These are phyloP conservation scores for Rhododendron henanense DNA, from an alignment of 148 eudicot species.

Conservation along the genomic window DNA sequence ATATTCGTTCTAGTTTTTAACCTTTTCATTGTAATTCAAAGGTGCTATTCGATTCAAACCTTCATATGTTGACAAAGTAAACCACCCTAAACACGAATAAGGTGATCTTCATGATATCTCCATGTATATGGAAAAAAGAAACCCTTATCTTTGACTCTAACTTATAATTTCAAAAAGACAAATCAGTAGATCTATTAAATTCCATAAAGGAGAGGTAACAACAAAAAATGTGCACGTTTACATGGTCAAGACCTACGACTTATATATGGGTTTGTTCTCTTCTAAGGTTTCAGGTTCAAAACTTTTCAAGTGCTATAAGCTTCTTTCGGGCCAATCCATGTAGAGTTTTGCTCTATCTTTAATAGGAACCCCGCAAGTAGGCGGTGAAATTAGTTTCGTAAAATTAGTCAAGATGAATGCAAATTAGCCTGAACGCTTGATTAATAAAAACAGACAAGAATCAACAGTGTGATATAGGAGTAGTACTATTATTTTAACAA, in stretches of 20 bases:
- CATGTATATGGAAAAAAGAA: neutral
- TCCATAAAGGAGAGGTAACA: neutral
- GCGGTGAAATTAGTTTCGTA: too few species aligned
- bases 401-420: neutral
- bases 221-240: neutral
- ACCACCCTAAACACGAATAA: neutral
- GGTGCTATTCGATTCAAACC: neutral
- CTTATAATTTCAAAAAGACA: neutral
- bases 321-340: too few species aligned
- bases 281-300: neutral
- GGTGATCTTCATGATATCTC: neutral
- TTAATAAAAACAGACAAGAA: neutral
- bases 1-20: neutral
- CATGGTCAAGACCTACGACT: too few species aligned
- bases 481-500: too few species aligned
- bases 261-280: neutral
- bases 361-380: neutral
- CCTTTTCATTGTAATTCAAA: neutral
- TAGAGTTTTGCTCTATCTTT: too few species aligned
- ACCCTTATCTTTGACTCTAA: neutral
- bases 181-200: neutral
- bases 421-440: neutral
- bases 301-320: too few species aligned
- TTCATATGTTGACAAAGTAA: neutral
- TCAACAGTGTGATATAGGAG: neutral